Evolutionary conservation across 495 filamentous ascomycete species (phyloP), one percentile per base, ranked within the genome.

Genomic region (Aspergillus bridgeri): DNA sequence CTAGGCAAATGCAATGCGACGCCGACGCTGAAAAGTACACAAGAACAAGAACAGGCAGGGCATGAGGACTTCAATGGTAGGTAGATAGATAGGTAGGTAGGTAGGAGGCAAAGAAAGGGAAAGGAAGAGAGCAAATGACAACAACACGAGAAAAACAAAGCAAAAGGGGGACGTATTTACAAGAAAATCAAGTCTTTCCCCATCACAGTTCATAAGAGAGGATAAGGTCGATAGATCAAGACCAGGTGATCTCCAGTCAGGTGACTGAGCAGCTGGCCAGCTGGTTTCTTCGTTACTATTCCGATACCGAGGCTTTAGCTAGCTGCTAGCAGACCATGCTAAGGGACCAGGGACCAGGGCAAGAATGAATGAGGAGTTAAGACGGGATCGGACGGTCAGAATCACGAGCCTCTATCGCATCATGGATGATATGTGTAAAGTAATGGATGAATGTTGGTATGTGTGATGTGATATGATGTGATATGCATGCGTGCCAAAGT

Each of bases 71-170:
- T 49, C 18, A 17, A 19, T n/a, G n/a, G n/a, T n/a, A n/a, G n/a
- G n/a, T n/a, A n/a, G n/a, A n/a, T n/a, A n/a, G n/a, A n/a, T n/a
- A n/a, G n/a, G n/a, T n/a, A n/a, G n/a, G n/a, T n/a, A n/a, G n/a
- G n/a, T n/a, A n/a, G n/a, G n/a, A n/a, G n/a, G n/a, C n/a, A n/a
- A n/a, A n/a, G n/a, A n/a, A n/a, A n/a, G n/a, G n/a, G 18, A 43
- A 57, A 42, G 51, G 8, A 50, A 57, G 25, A 47, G 42, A 53
- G 48, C 44, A 60, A 52, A 56, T 21, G 23, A 46, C 46, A 21
- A 24, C 38, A 53, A 19, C 24, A 47, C n/a, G 24, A 51, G 13
- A 47, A 38, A 11, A 9, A 38, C 9, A 8, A 38, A 11, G 33
- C 13, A 11, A 38, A 3, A 11, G 11, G 17, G 9, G 8, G 9